Evolutionary conservation across 345 rosid species (phyloP).

Genomic region (Carallia brachiata): DNA sequence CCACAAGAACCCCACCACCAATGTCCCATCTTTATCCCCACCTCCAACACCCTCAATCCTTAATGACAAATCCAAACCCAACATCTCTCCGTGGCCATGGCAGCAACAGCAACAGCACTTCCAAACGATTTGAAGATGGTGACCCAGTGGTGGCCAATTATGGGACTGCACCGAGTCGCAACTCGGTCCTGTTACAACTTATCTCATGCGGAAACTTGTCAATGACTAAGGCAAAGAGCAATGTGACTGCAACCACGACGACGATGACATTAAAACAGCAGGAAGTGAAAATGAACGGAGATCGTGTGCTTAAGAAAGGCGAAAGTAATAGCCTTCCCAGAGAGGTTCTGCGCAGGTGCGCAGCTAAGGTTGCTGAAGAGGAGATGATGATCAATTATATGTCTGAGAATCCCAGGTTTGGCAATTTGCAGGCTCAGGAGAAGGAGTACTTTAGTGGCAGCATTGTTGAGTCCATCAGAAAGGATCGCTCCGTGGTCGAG

Average conservation of each 20-base stretch:
- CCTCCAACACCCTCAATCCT: slow-evolving; percentile 18
- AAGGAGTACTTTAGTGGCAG: slow-evolving; percentile 92
- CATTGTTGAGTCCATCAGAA: slow-evolving; percentile 61
- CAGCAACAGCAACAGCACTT: slow-evolving; percentile 4
- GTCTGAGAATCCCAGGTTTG: slow-evolving; percentile 97
- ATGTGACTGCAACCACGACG: slow-evolving; percentile 5
- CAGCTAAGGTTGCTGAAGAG: slow-evolving; percentile 37
- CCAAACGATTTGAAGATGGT: slow-evolving; percentile 47
- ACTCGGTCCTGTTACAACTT: slow-evolving; percentile 68
- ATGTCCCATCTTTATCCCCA: slow-evolving; percentile 22
- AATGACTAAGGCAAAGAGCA: slow-evolving; percentile 35
- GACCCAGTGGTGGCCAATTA: slow-evolving; percentile 31
- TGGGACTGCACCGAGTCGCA: slow-evolving; percentile 28
- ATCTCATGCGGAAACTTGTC: slow-evolving; percentile 72
- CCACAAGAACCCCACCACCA: slow-evolving; percentile 14
- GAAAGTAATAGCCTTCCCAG: slow-evolving; percentile 34
- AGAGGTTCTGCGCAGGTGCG: slow-evolving; percentile 49
- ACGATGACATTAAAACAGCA: slow-evolving; percentile 17
- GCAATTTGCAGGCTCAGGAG: slow-evolving; percentile 69
- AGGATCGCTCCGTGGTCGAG: slow-evolving; percentile 39
- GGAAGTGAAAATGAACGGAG: slow-evolving; percentile 1
- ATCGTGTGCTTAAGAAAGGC: slow-evolving; percentile 20
- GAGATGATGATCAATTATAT: slow-evolving; percentile 59
- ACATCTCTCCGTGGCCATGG: not conserved
- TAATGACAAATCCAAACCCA: slow-evolving; percentile 11